Evolutionary conservation across 2,329 filamentous ascomycete genomes (phyloP).

Genomic region (Aspergillus viridinutans): DNA sequence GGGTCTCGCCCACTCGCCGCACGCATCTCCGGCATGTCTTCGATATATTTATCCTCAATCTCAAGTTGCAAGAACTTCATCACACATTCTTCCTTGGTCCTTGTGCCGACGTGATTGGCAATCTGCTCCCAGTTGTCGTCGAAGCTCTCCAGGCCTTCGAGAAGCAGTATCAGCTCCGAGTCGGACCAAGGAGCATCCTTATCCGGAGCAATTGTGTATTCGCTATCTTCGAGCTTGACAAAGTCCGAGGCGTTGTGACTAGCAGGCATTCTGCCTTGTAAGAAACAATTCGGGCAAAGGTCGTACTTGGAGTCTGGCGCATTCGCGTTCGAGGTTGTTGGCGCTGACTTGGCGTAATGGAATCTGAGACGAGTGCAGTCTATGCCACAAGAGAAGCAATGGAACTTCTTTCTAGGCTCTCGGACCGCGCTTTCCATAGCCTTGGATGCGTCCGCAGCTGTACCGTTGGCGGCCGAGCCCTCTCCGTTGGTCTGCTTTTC

Average conservation of each 20-base stretch:
- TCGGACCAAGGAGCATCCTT: slow-evolving; percentile 88
- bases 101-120: slow-evolving; percentile 83
- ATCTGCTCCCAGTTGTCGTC: slow-evolving; percentile 96
- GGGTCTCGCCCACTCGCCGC: slow-evolving; percentile 75
- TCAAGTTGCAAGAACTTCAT: slow-evolving; percentile 94
- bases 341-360: slow-evolving; percentile 62
- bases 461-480: slow-evolving; percentile 61
- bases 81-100: slow-evolving; percentile 92
- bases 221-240: slow-evolving; percentile 82
- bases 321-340: slow-evolving; percentile 54
- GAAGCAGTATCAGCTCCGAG: slow-evolving; percentile 77
- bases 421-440: slow-evolving; percentile 56
- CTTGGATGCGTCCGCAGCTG: slow-evolving; percentile 57
- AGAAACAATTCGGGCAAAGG: slow-evolving; percentile 84
- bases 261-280: slow-evolving; percentile 75
- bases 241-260: slow-evolving; percentile 79
- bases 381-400: slow-evolving; percentile 87
- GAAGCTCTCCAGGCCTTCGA: slow-evolving; percentile 87
- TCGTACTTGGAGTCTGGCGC: slow-evolving; percentile 68
- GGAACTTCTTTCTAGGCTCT: slow-evolving; percentile 62
- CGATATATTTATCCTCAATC: slow-evolving; percentile 95
- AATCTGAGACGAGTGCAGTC: slow-evolving; percentile 75
- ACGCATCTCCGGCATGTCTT: slow-evolving; percentile 67
- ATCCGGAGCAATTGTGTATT: slow-evolving; percentile 72
- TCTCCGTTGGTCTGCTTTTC: slow-evolving; percentile 68